Evolutionary conservation across 2,329 filamentous ascomycete genomes (phyloP), one percentile per base, ranked within the genome.

Genomic region (Aciculosporium take): DNA sequence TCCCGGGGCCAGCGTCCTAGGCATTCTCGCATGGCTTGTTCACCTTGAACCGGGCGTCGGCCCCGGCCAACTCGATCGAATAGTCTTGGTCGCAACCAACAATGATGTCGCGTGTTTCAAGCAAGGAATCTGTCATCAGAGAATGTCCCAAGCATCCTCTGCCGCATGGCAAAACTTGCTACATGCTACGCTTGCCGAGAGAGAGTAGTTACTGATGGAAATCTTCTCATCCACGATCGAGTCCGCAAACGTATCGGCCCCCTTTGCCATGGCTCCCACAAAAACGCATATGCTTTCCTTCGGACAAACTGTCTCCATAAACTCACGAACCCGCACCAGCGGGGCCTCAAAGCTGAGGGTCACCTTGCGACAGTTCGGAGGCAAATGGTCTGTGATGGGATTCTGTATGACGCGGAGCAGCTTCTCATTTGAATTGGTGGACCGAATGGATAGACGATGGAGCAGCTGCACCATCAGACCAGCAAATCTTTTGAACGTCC

Each of bases 151-250:
- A 28, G 82, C 81, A 61, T 98, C 91, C 65, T 98, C 91, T 33
- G 88, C 89, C 31, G 89, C 91, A 64, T 98, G 91, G 65, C 91
- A 96, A 71, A 98, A 96, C 64, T 96, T 98, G 76, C 89, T 95
- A 73, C 91, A 98, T 33, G 91, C 89, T 47, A 98, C 91, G 68
- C 89, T 96, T 46, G 91, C 91, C 56, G 86, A 94, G 48, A 98
- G 72, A 57, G 88, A 94, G 72, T 84, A 98, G 64, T 95, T 94
- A 72, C 89, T 96, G 67, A 98, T 96, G 53, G 84, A 86, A 58
- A 98, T 96, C 56, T 93, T 85, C 66, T 98, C 91, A 58, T 96
- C 89, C 55, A 96, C 93, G 64, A 84, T 86, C 31, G 76, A 75
- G 58, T 98, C 91, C 49, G 91, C 91, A 59, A 98, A 98, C 63